These are phyloP conservation scores for Tagetes erecta DNA, from an alignment of 129 eudicot genomes.

Conservation along the genomic window DNA sequence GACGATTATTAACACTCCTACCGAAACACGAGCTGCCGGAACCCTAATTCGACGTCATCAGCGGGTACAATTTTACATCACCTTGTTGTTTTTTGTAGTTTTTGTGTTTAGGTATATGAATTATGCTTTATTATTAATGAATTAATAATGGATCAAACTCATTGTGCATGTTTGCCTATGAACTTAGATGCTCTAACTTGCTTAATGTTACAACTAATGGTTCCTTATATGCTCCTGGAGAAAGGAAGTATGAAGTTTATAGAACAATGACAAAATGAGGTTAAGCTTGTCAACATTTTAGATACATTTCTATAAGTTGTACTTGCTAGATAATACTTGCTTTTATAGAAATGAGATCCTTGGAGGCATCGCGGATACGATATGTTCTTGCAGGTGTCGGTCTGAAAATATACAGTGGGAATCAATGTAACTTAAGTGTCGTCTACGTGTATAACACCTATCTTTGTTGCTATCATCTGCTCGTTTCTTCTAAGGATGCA, in stretches of 20 bases:
- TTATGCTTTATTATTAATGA: background rate
- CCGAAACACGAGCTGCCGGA: conserved; percentile 37
- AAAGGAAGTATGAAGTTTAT: background rate
- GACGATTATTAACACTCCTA: conserved; percentile 37
- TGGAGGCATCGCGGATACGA: background rate
- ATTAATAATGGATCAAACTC: conserved; percentile 20
- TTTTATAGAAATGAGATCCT: conserved; percentile 16
- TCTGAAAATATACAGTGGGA: too few species aligned
- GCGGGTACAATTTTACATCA: conserved; percentile 36
- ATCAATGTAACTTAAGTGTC: too few species aligned
- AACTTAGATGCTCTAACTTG: background rate
- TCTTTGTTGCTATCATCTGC: too few species aligned
- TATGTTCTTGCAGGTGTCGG: too few species aligned
- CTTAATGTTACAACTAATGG: background rate
- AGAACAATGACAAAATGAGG: background rate
- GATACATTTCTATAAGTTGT: background rate
- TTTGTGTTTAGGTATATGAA: background rate
- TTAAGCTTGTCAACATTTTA: background rate
- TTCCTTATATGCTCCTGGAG: background rate
- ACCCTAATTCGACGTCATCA: conserved; percentile 47
- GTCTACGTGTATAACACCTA: background rate
- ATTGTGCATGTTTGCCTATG: conserved; percentile 7
- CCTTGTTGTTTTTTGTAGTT: background rate
- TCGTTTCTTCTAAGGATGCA: too few species aligned
- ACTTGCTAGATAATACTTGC: conserved; percentile 8